Base-by-base conservation (phyloP, 2,329 filamentous ascomycete genomes). In the Epichloe coenophiala region DNA sequence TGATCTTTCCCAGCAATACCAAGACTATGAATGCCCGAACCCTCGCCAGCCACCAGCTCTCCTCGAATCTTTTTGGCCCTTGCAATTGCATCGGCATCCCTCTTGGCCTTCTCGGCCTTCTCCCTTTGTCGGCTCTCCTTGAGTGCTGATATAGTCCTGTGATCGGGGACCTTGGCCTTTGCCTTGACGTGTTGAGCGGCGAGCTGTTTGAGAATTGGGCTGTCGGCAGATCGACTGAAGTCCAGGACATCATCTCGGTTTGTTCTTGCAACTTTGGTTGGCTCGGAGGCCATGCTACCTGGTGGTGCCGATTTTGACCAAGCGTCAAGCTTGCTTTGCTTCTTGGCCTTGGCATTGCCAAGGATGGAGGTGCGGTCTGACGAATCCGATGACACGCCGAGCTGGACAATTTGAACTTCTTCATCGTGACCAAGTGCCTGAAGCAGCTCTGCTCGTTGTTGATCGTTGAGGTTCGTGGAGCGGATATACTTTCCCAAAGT, bases 371-470 rank as follows among this genome's bases (percentile, higher is more conserved):
- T 58, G 55, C 52, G 53, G 13, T 52, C 49, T 23, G 52, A 48
- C 38, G 49, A 44, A 54, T 65, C 43, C 54, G 58, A 53, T 54
- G 60, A 45, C 55, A 66, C 35, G 47, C 61, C 71, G 15, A 69
- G 60, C 47, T 71, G 66, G 19, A 75, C 63, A 39, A 77, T 70
- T 53, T 76, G 69, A 11, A 78, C 66, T 9, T 76, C 70, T 35
- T 80, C 78, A 43, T 76, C 71, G 51, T 82, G 76, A 27, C 78
- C 77, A 15, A 84, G 65, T 8, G 78, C 80, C 59, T 80, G 76
- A 47, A 81, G 69, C 37, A 97, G 72, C 66, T 95, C 87, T 11
- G 90, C 91, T 57, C 90, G 88, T 62, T 97, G 89, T 51, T 85
- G 82, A 37, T 80, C 78, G 12, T 78, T 86, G 57, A 97, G 70